Percentiles rank a stretch among this genome's conserved stretches.
Evolutionary conservation across 2,329 filamentous ascomycete species (phyloP).

Genomic region (Lizonia empirigonia): DNA sequence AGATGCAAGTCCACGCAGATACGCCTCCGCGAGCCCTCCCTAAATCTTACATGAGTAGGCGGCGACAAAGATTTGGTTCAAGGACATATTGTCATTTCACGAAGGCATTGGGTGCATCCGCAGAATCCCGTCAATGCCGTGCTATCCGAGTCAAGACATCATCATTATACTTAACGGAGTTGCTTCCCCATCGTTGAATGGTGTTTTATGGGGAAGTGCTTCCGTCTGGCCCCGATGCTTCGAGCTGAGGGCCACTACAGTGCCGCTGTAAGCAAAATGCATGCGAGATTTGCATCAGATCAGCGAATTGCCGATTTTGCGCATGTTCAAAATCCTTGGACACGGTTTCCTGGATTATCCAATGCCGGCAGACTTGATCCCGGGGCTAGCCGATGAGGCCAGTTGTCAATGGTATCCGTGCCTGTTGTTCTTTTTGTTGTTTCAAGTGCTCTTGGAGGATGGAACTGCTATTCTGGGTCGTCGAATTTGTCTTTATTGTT

Average conservation of each 20-base stretch:
- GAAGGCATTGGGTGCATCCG: not conserved
- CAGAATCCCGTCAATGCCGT: constrained; percentile 4
- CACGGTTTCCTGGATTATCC: not conserved
- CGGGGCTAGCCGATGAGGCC: not conserved
- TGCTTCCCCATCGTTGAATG: constrained; percentile 8
- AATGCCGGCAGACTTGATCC: not conserved
- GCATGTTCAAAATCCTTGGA: constrained; percentile 1
- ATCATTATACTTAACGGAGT: constrained; percentile 5
- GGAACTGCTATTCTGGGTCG: constrained; percentile 5
- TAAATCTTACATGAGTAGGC: not conserved
- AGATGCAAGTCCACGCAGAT: constrained; percentile 1
- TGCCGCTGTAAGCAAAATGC: constrained; percentile 9
- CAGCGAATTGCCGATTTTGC: constrained; percentile 3
- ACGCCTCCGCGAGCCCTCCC: not conserved
- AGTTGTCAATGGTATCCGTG: not conserved
- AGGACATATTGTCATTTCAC: not conserved
- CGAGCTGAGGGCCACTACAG: not conserved
- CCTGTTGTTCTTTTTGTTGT: not conserved
- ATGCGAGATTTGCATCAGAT: constrained; percentile 3
- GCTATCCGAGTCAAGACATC: constrained; percentile 9
- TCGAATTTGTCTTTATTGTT: not conserved
- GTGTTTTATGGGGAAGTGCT: constrained; percentile 6
- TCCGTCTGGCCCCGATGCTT: constrained; percentile 5
- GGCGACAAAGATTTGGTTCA: not conserved
- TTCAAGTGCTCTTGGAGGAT: constrained; percentile 2